These are phyloP conservation scores for Castanospermum australe DNA, from an alignment of 306 rosid genomes.

Conservation along the genomic window DNA sequence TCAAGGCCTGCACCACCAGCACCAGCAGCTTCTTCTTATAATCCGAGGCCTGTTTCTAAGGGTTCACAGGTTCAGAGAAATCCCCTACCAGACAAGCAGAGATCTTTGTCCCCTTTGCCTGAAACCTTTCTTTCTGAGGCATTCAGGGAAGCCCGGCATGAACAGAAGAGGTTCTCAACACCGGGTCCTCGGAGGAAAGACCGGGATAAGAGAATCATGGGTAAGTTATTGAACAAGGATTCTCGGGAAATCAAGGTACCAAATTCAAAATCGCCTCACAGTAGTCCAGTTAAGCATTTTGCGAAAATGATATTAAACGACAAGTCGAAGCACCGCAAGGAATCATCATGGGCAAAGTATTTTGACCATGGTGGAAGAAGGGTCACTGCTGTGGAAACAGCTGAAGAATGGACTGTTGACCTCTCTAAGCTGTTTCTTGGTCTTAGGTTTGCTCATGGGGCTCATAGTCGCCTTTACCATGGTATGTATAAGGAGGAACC, in stretches of 20 bases:
- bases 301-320: conserved; percentile 43
- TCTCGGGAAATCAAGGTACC: conserved; percentile 31
- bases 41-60: conserved; percentile 26
- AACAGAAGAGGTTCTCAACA: conserved; percentile 66
- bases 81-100: conserved; percentile 48
- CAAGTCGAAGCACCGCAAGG: conserved; percentile 58
- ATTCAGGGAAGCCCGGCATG: conserved; percentile 70
- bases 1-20: conserved; percentile 38
- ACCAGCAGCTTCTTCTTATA: neutral
- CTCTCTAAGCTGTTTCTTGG: conserved; percentile 83
- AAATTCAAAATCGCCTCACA: conserved; percentile 24
- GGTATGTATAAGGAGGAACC: conserved; percentile 77
- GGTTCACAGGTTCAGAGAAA: conserved; percentile 30
- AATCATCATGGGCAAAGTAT: conserved; percentile 73
- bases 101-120: conserved; percentile 84
- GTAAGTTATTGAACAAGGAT: conserved; percentile 49
- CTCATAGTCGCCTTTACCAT: conserved; percentile 92
- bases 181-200: conserved; percentile 60
- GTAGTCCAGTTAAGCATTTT: conserved; percentile 54
- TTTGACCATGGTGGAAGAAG: conserved; percentile 83
- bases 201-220: conserved; percentile 52
- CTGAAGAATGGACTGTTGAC: conserved; percentile 83
- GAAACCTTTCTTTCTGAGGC: conserved; percentile 44
- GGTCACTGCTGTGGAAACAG: conserved; percentile 84
- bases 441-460: conserved; percentile 86